These are phyloP conservation scores for Calonectria crousiana DNA, from an alignment of 2,329 filamentous ascomycete species.

Conservation along the genomic window DNA sequence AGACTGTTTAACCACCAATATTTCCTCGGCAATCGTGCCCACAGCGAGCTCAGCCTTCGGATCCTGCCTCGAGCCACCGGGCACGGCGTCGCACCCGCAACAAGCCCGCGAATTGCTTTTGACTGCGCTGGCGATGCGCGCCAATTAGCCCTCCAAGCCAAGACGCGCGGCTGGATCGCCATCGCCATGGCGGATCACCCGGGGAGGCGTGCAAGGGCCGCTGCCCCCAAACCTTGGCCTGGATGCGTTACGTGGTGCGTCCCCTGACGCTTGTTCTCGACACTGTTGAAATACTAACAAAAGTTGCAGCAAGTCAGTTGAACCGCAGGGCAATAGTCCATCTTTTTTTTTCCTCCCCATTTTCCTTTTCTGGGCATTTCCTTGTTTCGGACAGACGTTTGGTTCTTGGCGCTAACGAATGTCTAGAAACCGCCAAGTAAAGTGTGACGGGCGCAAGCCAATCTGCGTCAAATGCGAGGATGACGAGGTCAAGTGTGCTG, in stretches of 20 bases:
- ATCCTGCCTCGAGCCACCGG: background rate
- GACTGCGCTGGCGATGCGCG: background rate
- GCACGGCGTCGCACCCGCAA: no score
- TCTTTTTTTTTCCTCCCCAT: background rate
- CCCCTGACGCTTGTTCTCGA: background rate
- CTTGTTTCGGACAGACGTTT: background rate
- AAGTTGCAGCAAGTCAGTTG: background rate
- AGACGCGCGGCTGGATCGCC: background rate
- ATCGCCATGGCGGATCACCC: background rate
- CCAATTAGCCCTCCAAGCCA: background rate
- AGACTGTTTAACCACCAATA: background rate
- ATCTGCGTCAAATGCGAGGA: background rate
- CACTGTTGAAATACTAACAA: background rate
- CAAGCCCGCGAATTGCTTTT: no score
- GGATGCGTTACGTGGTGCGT: constrained; percentile 4
- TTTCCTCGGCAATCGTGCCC: background rate
- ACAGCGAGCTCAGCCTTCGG: background rate
- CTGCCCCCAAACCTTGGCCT: background rate
- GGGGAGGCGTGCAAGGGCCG: background rate
- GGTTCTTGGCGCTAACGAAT: background rate
- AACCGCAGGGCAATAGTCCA: background rate
- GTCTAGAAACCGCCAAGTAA: background rate
- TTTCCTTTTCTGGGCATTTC: background rate
- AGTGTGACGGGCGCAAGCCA: constrained; percentile 1
- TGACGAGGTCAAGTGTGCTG: background rate